Evolutionary conservation across 495 filamentous ascomycete genomes (phyloP).

Genomic region (Immersiella caudata): DNA sequence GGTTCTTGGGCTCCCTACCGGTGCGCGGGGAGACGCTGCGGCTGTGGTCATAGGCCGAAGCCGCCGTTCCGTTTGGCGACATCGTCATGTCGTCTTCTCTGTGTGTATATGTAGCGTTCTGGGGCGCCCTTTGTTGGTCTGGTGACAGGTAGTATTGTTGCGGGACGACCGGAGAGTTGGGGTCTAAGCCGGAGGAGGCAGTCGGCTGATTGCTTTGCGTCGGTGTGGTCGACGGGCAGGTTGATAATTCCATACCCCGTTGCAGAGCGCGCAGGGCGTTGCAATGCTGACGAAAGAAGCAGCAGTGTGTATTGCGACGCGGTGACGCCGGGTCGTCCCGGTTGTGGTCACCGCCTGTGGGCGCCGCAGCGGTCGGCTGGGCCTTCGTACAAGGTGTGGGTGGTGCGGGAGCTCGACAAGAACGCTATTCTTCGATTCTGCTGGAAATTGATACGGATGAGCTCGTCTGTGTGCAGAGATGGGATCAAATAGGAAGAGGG

Average conservation of each 20-base stretch:
- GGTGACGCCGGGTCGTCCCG: constrained; percentile 23
- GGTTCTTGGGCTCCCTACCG: constrained; percentile 65
- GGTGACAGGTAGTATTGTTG: constrained; percentile 20
- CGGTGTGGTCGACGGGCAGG: constrained; percentile 12
- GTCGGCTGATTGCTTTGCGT: constrained; percentile 5
- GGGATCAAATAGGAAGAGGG: constrained; percentile 4
- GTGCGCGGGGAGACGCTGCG: constrained; percentile 53
- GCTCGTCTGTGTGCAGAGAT: constrained; percentile 5
- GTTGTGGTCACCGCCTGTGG: constrained; percentile 31
- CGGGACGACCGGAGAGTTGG: constrained; percentile 8
- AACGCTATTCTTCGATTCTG: neutral
- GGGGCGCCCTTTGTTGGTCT: constrained; percentile 9
- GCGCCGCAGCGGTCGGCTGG: constrained; percentile 19
- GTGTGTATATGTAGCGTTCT: constrained; percentile 2
- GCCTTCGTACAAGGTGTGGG: constrained; percentile 8
- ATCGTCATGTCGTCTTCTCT: constrained; percentile 22
- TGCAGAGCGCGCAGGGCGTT: constrained; percentile 11
- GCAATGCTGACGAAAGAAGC: constrained; percentile 1
- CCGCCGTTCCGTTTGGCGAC: constrained; percentile 18
- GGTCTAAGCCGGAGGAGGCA: neutral
- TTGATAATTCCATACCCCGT: constrained; percentile 26
- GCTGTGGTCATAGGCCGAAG: constrained; percentile 27
- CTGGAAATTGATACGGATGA: constrained; percentile 15
- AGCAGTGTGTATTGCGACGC: constrained; percentile 5
- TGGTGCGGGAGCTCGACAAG: constrained; percentile 6